Conservation (phyloP, 148 eudicot genomes). For the Silene uniflora region DNA sequence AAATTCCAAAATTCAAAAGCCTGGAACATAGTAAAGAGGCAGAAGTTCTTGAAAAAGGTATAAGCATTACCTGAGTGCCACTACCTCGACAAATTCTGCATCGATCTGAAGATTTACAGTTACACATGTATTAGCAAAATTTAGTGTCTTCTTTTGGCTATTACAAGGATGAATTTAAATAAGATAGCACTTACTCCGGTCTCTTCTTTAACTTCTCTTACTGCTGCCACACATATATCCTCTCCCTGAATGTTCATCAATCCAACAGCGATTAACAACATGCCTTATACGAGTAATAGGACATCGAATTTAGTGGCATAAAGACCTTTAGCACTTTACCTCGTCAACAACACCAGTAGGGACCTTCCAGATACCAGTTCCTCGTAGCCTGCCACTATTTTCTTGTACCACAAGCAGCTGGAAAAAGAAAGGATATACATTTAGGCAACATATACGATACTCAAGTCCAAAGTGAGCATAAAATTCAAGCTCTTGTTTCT, state of each 20-base stretch:
- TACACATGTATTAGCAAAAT: conserved; percentile 15
- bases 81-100: conserved; percentile 62
- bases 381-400: conserved; percentile 48
- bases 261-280: conserved; percentile 6
- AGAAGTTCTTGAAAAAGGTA: background rate
- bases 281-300: background rate
- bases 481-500: conserved; percentile 6
- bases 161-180: background rate
- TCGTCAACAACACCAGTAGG: conserved; percentile 87
- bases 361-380: conserved; percentile 77
- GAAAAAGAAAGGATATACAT: conserved; percentile 8
- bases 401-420: conserved; percentile 88
- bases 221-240: conserved; percentile 59
- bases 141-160: background rate
- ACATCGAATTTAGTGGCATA: background rate
- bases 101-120: conserved; percentile 51
- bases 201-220: conserved; percentile 91
- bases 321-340: conserved; percentile 34
- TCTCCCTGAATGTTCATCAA: conserved; percentile 59
- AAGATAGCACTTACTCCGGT: conserved; percentile 61
- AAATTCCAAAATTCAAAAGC: background rate
- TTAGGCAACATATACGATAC: background rate
- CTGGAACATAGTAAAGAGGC: background rate
- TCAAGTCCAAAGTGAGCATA: background rate
- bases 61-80: conserved; percentile 56